phyloP scores from a whole-genome alignment of 495 filamentous ascomycete genomes.

The Glonium stellatum region DNA sequence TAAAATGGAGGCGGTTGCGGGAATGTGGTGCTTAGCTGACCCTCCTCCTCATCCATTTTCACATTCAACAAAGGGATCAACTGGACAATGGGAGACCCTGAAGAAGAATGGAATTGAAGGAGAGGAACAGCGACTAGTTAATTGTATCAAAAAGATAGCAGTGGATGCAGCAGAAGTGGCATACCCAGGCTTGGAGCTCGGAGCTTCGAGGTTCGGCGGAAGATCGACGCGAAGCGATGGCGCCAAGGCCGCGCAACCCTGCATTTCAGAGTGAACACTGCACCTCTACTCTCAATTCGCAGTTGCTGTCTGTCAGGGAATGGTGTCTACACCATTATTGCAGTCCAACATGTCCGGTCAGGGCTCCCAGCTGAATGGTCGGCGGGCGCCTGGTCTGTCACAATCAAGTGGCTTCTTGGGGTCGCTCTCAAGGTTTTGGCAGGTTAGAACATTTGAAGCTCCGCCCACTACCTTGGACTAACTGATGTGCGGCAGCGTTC shows the following conservation, averaged over 20 bases:
- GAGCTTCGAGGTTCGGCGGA: neutral
- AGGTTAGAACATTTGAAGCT: constrained; percentile 12
- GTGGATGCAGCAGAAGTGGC: neutral
- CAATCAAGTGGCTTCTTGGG: constrained; percentile 20
- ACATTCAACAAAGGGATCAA: neutral
- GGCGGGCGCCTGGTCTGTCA: constrained; percentile 10
- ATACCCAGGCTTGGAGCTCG: neutral
- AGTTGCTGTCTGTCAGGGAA: neutral
- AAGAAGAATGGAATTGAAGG: neutral
- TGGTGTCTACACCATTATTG: neutral
- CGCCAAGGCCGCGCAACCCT: neutral
- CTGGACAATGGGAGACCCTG: neutral
- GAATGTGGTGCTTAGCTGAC: constrained; percentile 48
- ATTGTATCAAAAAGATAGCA: neutral
- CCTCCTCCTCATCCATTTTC: constrained; percentile 49
- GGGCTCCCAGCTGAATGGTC: constrained; percentile 3
- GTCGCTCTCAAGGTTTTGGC: constrained; percentile 47
- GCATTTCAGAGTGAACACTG: neutral
- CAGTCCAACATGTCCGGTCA: constrained; percentile 20
- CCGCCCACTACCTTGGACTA: neutral
- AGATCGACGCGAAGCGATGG: neutral
- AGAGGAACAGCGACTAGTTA: neutral
- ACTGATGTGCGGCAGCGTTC: constrained; percentile 53
- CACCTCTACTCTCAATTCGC: neutral
- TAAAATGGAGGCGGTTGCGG: constrained; percentile 87